Conservation (phyloP, 1,139 yeast genomes). For the Scheffersomyces titani region DNA sequence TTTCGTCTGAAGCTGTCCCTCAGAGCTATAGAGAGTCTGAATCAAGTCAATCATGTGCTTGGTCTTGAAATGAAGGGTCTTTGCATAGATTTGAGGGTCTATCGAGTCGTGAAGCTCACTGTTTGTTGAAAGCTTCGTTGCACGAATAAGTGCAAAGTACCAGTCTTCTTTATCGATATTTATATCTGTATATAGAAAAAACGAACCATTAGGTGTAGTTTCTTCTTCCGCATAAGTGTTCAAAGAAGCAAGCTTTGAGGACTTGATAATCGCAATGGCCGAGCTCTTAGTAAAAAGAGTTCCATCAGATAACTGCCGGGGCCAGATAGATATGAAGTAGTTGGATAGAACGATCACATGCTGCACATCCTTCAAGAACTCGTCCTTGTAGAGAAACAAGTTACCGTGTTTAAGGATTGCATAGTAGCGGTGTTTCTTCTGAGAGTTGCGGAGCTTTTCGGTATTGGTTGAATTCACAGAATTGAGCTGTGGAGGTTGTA, state of each 20-base stretch:
- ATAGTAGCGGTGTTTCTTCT: conserved; percentile 61
- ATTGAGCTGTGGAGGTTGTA: not conserved
- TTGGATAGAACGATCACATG: conserved; percentile 79
- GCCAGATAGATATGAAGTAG: conserved; percentile 83
- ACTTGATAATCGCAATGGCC: conserved; percentile 68
- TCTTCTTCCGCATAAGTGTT: not conserved
- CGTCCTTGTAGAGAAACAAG: conserved; percentile 75
- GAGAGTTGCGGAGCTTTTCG: conserved; percentile 17
- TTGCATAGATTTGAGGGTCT: conserved; percentile 55
- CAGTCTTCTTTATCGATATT: conserved; percentile 88
- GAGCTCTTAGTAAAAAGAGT: conserved; percentile 77
- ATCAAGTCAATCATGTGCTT: conserved; percentile 71
- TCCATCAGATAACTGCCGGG: conserved; percentile 68
- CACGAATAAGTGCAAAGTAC: conserved; percentile 81
- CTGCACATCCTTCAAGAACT: conserved; percentile 62
- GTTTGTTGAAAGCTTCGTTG: conserved; percentile 57
- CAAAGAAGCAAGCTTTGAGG: conserved; percentile 4
- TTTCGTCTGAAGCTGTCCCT: conserved; percentile 78
- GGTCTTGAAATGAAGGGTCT: conserved; percentile 71
- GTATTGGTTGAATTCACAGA: not conserved
- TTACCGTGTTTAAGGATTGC: conserved; percentile 83
- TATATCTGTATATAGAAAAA: conserved; percentile 73
- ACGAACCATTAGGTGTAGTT: conserved; percentile 53
- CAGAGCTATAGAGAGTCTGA: conserved; percentile 76
- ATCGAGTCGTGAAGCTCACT: conserved; percentile 12